Conservation (phyloP, 1,284 basidiomycete species). For the Trichosporon sp. region DNA sequence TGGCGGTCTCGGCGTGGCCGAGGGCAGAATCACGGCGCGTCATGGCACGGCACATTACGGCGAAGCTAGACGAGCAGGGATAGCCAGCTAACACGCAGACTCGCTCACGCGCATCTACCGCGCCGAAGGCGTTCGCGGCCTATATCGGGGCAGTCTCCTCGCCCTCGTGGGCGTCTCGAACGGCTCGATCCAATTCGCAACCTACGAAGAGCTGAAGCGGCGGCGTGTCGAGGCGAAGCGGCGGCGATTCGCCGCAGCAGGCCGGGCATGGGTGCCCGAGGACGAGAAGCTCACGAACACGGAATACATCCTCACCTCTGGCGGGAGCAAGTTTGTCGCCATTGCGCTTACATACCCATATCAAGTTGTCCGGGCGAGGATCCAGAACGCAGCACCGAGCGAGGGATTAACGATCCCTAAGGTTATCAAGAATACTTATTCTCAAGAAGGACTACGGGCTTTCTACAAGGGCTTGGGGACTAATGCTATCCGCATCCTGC, state of each 20-base stretch:
- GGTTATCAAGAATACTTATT: constrained; percentile 73
- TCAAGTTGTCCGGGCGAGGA: constrained; percentile 89
- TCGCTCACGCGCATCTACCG: constrained; percentile 53
- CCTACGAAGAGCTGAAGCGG: constrained; percentile 91
- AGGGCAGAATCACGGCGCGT: too few relatives aligned
- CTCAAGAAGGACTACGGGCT: constrained; percentile 70
- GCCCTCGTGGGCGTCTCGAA: constrained; percentile 92
- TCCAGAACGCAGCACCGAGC: constrained; percentile 68
- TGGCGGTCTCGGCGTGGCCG: too few relatives aligned
- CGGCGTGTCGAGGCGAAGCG: constrained; percentile 76
- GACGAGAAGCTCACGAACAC: constrained; percentile 83
- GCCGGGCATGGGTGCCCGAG: constrained; percentile 60
- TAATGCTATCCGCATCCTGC: constrained; percentile 92
- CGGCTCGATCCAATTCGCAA: constrained; percentile 93
- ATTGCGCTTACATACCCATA: constrained; percentile 90
- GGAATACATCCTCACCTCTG: constrained; percentile 89
- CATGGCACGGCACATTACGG: too few relatives aligned
- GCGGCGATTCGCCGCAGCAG: constrained; percentile 56
- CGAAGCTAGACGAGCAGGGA: neutral
- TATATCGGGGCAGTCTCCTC: constrained; percentile 81
- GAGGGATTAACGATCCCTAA: constrained; percentile 58
- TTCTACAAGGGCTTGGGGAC: constrained; percentile 95
- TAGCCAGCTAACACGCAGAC: neutral
- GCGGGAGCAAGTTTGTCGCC: constrained; percentile 79
- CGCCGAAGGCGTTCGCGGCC: constrained; percentile 70